Percentiles rank a stretch among this genome's conserved stretches.
Evolutionary conservation across 306 rosid genomes (phyloP).

Genomic region (Hippophae tibetana): DNA sequence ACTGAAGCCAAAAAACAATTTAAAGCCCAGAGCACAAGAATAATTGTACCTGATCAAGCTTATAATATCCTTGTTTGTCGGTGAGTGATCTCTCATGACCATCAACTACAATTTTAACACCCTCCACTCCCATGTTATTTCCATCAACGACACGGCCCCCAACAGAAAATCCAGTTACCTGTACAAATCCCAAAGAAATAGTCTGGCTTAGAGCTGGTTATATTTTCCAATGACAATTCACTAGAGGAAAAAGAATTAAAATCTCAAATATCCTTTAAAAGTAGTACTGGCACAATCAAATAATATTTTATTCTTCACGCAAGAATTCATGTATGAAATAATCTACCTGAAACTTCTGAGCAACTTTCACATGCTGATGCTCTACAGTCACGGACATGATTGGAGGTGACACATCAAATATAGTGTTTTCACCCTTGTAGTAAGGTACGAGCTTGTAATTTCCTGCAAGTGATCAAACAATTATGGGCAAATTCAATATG

Average conservation of each 20-base stretch:
- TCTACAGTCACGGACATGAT: conserved; percentile 54
- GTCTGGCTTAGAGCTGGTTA: conserved; percentile 12
- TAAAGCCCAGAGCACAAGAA: conserved; percentile 1
- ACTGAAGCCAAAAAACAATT: neutral
- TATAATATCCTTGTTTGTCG: conserved; percentile 87
- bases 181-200: conserved; percentile 19
- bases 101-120: conserved; percentile 82
- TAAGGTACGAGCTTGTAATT: conserved; percentile 74
- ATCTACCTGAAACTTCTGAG: conserved; percentile 82
- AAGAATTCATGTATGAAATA: conserved; percentile 2
- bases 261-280: neutral
- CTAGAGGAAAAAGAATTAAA: neutral
- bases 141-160: conserved; percentile 96
- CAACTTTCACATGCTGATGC: conserved; percentile 72
- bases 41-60: conserved; percentile 82
- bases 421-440: conserved; percentile 95
- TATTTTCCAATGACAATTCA: conserved; percentile 9
- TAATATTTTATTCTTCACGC: no score
- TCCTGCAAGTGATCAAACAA: conserved; percentile 46
- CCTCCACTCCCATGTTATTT: conserved; percentile 70
- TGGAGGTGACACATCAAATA: conserved; percentile 91
- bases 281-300: neutral
- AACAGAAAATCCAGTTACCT: conserved; percentile 98
- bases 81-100: conserved; percentile 84
- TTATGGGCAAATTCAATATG: conserved; percentile 1